These are phyloP conservation scores for Hortiboletus campestris DNA, from an alignment of 768 basidiomycete species.

Conservation along the genomic window DNA sequence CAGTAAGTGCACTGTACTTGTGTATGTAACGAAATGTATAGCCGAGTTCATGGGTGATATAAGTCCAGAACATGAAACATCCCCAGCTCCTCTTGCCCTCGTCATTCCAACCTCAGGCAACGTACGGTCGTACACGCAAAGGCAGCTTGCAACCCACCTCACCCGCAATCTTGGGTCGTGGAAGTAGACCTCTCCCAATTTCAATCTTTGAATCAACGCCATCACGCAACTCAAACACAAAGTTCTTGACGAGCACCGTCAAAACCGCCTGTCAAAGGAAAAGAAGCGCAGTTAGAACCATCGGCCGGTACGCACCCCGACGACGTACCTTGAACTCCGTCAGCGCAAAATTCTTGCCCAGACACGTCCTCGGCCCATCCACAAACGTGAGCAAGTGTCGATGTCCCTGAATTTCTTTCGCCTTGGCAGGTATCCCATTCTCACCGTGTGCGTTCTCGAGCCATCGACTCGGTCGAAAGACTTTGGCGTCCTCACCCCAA, in stretches of 20 bases:
- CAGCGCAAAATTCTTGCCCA: conserved; percentile 49
- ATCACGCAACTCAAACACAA: conserved; percentile 34
- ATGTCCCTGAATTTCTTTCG: conserved; percentile 46
- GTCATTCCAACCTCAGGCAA: not conserved
- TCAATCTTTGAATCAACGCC: conserved; percentile 31
- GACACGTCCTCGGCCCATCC: conserved; percentile 49
- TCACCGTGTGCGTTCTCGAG: conserved; percentile 28
- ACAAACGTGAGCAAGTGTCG: conserved; percentile 49
- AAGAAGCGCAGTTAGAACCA: not conserved
- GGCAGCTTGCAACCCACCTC: conserved; percentile 25
- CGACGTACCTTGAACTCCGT: conserved; percentile 28
- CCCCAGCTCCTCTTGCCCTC: no score
- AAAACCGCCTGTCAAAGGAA: conserved; percentile 41
- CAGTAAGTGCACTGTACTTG: no score
- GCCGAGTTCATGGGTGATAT: no score
- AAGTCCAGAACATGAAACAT: no score
- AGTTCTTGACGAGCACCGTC: conserved; percentile 40
- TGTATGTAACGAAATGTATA: no score
- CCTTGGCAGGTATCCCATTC: conserved; percentile 21
- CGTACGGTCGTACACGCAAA: conserved; percentile 18
- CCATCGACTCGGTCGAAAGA: conserved; percentile 67
- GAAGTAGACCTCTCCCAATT: conserved; percentile 1
- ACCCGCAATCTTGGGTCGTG: conserved; percentile 11
- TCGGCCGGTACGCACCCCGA: not conserved
- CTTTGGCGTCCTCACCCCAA: conserved; percentile 60